Evolutionary conservation across 1,284 basidiomycete species (phyloP).

Genomic region (Tilletia indica): DNA sequence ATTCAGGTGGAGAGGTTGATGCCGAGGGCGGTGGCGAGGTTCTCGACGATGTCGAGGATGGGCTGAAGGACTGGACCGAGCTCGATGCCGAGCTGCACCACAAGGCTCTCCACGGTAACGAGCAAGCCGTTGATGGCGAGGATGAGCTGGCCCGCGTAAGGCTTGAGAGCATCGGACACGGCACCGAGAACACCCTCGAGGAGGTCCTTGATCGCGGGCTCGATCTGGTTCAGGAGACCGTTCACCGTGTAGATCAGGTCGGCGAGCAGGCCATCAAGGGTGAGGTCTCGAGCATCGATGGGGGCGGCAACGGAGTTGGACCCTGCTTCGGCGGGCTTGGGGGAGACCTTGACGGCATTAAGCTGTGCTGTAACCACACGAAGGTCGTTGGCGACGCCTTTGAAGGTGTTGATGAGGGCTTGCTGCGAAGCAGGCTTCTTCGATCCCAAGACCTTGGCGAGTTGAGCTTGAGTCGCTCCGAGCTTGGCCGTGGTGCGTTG

Average conservation of each 20-base stretch:
- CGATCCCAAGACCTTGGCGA: not conserved
- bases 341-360: not conserved
- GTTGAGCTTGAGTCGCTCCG: not conserved
- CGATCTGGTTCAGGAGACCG: not conserved
- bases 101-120: not conserved
- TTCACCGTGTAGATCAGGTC: constrained; percentile 12
- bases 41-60: not conserved
- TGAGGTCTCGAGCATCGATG: not conserved
- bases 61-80: not conserved
- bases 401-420: not conserved
- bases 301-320: not conserved
- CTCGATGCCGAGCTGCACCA: not conserved
- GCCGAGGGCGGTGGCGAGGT: not conserved
- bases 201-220: not conserved
- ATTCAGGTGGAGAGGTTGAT: not conserved
- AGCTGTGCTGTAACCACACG: not conserved
- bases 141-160: not conserved
- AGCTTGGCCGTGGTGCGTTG: not conserved
- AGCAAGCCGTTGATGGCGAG: constrained; percentile 1
- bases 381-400: not conserved
- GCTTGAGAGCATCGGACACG: constrained; percentile 2
- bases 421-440: not conserved
- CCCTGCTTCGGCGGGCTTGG: not conserved
- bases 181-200: not conserved
- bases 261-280: not conserved